A percentile compares a stretch with the other conserved stretches of the same genome.
phyloP scores from a whole-genome alignment of 805 yeast genomes.

The Teunomyces gatunensis region DNA sequence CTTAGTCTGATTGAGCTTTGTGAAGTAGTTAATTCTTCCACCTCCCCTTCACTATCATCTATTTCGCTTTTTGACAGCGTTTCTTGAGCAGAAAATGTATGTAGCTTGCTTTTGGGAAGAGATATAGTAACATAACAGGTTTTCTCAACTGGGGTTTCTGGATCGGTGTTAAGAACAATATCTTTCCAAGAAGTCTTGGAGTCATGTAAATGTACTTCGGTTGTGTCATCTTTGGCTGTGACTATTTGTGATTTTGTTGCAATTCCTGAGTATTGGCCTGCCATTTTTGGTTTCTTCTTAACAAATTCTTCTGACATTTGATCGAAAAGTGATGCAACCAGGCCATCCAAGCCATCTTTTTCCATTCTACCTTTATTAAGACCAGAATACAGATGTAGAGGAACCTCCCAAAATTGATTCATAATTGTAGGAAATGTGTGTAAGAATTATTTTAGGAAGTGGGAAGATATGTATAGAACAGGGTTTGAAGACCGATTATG shows the following conservation, averaged over 20 bases:
- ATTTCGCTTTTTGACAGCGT: conserved; percentile 3
- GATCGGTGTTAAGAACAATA: not conserved
- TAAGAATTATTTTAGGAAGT: not conserved
- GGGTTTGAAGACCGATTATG: too few relatives aligned
- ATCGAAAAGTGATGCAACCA: not conserved
- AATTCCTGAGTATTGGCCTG: not conserved
- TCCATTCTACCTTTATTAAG: not conserved
- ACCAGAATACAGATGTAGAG: not conserved
- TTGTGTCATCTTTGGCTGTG: not conserved
- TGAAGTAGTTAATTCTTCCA: conserved; percentile 9
- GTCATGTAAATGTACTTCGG: not conserved
- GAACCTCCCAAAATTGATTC: not conserved
- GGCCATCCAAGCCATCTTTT: not conserved
- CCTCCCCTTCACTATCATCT: conserved; percentile 14
- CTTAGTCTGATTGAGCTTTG: conserved; percentile 1
- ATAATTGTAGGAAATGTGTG: not conserved
- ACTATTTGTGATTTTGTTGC: not conserved
- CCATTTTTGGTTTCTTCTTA: conserved; percentile 2
- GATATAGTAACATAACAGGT: not conserved
- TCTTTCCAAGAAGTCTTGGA: not conserved
- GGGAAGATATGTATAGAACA: too few relatives aligned
- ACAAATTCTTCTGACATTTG: not conserved
- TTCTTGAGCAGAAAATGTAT: not conserved
- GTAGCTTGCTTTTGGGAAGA: not conserved
- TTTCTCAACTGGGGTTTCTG: not conserved